phyloP scores from a whole-genome alignment of 202 grass and related monocot genomes.

The Eragrostis tef region DNA sequence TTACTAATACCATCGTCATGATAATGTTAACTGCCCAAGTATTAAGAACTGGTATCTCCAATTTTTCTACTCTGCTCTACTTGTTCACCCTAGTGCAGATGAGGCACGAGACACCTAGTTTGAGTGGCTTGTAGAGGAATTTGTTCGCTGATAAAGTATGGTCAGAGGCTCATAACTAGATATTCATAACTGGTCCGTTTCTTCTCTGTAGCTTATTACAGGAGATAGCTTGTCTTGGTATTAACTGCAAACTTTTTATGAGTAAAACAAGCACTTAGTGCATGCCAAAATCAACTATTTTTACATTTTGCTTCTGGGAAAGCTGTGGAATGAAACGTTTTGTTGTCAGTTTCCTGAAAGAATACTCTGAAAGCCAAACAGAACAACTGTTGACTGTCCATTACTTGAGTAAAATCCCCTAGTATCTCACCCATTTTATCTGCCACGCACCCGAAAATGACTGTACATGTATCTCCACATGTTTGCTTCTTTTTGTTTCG shows the following conservation, averaged over 20 bases:
- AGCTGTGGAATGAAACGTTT: neutral
- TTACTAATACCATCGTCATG: neutral
- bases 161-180: neutral
- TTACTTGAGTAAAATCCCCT: neutral
- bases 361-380: neutral
- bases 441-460: constrained; percentile 2
- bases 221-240: neutral
- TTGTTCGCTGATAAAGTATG: neutral
- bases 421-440: neutral
- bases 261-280: neutral
- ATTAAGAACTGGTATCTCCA: neutral
- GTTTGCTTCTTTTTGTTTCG: constrained; percentile 31
- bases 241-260: neutral
- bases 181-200: constrained; percentile 3
- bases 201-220: neutral
- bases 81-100: constrained; percentile 5
- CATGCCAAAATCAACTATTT: neutral
- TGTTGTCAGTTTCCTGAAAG: neutral
- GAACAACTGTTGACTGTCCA: neutral
- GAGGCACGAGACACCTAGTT: neutral
- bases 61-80: constrained; percentile 10
- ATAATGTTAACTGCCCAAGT: neutral
- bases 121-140: neutral
- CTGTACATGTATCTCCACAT: neutral
- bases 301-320: neutral